Evolutionary conservation across 768 basidiomycete genomes (phyloP).

Genomic region (Leccinum longicurvipes): DNA sequence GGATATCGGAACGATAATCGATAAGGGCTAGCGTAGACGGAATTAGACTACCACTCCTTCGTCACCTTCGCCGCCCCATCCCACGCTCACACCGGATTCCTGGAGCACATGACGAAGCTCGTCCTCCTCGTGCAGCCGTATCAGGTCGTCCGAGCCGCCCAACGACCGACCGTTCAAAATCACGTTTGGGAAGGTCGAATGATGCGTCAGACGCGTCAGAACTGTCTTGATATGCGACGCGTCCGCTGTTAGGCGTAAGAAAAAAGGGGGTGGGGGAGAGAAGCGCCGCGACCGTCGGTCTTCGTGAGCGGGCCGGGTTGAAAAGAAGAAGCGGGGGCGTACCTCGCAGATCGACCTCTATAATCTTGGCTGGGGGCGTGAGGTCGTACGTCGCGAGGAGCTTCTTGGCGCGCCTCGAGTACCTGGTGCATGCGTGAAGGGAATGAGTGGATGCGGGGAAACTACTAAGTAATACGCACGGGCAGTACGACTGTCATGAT

Average conservation of each 20-base stretch:
- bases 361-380: slow-evolving; percentile 58
- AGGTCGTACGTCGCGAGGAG: slow-evolving; percentile 60
- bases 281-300: not conserved
- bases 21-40: not conserved
- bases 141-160: slow-evolving; percentile 64
- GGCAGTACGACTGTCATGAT: slow-evolving; percentile 70
- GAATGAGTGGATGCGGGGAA: not conserved
- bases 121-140: slow-evolving; percentile 42
- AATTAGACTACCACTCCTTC: not conserved
- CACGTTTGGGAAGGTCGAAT: slow-evolving; percentile 73
- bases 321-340: slow-evolving; percentile 8
- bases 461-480: slow-evolving; percentile 37
- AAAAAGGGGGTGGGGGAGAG: not conserved
- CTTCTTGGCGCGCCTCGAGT: slow-evolving; percentile 34
- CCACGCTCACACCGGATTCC: slow-evolving; percentile 42
- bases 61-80: slow-evolving; percentile 11
- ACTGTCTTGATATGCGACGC: slow-evolving; percentile 59
- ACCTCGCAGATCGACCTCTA: slow-evolving; percentile 78
- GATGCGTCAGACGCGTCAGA: slow-evolving; percentile 62
- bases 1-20: no score
- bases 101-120: slow-evolving; percentile 45
- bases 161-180: slow-evolving; percentile 60
- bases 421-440: slow-evolving; percentile 6
- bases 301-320: not conserved
- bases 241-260: slow-evolving; percentile 41